Evolutionary conservation across 2,329 filamentous ascomycete genomes (phyloP).

Genomic region (Claviceps digitariae): DNA sequence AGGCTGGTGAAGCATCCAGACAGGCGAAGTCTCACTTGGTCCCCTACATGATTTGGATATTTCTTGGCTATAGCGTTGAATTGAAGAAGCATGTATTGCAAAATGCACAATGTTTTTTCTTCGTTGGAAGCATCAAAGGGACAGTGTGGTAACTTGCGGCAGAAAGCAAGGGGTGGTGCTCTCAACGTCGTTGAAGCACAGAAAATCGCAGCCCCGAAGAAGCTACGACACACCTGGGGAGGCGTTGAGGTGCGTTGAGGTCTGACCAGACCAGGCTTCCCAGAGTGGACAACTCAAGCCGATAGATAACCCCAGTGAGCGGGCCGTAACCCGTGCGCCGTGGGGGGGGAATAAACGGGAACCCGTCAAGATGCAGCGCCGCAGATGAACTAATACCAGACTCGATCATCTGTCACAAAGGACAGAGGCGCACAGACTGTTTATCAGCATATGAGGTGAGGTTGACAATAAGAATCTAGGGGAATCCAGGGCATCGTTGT

Average conservation of each 20-base stretch:
- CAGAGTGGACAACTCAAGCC: slow-evolving; percentile 1
- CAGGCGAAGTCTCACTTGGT: neutral
- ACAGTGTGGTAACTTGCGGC: neutral
- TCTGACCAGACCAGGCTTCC: neutral
- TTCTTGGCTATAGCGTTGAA: neutral
- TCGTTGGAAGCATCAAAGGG: neutral
- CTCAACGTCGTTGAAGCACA: neutral
- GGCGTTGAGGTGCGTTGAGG: neutral
- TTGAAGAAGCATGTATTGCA: neutral
- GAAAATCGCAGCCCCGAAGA: neutral
- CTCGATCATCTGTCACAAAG: slow-evolving; percentile 15
- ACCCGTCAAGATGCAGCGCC: neutral
- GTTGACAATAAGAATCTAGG: neutral
- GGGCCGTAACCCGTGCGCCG: neutral
- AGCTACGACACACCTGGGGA: neutral
- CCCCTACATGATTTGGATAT: neutral
- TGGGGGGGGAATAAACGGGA: neutral
- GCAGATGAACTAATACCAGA: slow-evolving; percentile 10
- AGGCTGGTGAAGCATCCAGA: too few relatives aligned
- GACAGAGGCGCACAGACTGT: slow-evolving; percentile 8
- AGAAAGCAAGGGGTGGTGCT: neutral
- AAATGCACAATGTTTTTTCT: neutral
- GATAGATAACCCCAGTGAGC: neutral
- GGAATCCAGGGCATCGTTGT: neutral
- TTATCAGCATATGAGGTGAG: neutral